Conservation (phyloP, 352 stramenopile genomes). For the Globisporangium mamillatum region DNA sequence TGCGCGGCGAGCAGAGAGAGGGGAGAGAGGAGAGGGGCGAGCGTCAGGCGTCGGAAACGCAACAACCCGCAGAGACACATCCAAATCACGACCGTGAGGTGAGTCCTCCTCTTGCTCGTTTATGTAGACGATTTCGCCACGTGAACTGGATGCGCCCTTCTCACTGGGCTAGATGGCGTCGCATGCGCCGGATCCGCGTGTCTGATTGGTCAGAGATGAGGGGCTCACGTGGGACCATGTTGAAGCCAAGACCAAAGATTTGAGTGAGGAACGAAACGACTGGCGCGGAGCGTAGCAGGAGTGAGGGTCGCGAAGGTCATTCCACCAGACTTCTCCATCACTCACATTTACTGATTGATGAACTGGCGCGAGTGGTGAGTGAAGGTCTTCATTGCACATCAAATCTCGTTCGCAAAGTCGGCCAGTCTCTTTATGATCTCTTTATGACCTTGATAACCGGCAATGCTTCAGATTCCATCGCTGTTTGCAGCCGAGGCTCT, state of each 20-base stretch:
- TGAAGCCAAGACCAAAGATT: not conserved
- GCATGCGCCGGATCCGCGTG: not conserved
- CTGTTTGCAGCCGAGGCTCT: too few relatives aligned
- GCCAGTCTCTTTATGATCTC: too few relatives aligned
- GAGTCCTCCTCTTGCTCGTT: not conserved
- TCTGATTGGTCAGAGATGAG: not conserved
- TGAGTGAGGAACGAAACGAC: not conserved
- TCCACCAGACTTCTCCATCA: too few relatives aligned
- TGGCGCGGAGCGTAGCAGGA: not conserved
- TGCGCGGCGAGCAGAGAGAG: not conserved
- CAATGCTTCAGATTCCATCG: too few relatives aligned
- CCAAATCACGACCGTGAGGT: not conserved
- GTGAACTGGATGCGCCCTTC: not conserved
- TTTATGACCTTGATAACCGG: too few relatives aligned
- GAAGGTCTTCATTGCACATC: not conserved
- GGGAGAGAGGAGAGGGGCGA: not conserved
- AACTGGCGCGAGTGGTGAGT: too few relatives aligned
- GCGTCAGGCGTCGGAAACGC: constrained; percentile 1
- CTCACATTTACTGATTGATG: too few relatives aligned
- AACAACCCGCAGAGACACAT: not conserved
- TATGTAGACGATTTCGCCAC: not conserved
- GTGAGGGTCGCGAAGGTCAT: not conserved
- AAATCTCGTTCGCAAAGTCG: too few relatives aligned
- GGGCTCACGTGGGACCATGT: constrained; percentile 2
- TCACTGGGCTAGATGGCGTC: not conserved